These are phyloP conservation scores for Cystobasidium slooffiae DNA, from an alignment of 1,284 basidiomycete genomes.

Conservation along the genomic window DNA sequence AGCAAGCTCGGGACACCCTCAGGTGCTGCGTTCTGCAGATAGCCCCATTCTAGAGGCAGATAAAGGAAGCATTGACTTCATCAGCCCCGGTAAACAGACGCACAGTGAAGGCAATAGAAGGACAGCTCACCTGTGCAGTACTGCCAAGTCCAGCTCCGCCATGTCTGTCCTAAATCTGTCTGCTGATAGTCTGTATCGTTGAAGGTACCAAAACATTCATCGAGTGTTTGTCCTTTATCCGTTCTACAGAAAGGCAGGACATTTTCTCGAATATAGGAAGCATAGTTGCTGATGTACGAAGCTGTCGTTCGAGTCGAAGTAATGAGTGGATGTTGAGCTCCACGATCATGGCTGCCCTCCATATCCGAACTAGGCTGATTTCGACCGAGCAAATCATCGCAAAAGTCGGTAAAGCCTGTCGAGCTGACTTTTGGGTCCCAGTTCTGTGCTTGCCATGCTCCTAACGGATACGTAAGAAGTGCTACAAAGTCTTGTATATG, in stretches of 20 bases:
- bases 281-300: conserved; percentile 25
- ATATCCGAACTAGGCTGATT: neutral
- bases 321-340: conserved; percentile 7
- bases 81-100: no score
- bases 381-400: conserved; percentile 36
- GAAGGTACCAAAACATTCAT: conserved; percentile 77
- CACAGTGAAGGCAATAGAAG: no score
- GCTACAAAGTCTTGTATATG: conserved; percentile 50
- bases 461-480: conserved; percentile 49
- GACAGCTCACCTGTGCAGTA: conserved; percentile 49
- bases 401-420: conserved; percentile 47
- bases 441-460: conserved; percentile 50
- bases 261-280: conserved; percentile 43
- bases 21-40: conserved; percentile 72
- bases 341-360: neutral
- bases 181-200: conserved; percentile 68
- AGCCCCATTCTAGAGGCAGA: conserved; percentile 74
- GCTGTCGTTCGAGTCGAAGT: neutral
- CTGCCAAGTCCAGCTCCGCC: conserved; percentile 90
- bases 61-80: conserved; percentile 19
- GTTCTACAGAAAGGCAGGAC: conserved; percentile 46
- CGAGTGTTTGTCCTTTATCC: conserved; percentile 38
- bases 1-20: conserved; percentile 70
- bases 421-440: conserved; percentile 51
- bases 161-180: conserved; percentile 67